Conservation (phyloP, 768 basidiomycete genomes). For the Lentinula aciculospora region DNA sequence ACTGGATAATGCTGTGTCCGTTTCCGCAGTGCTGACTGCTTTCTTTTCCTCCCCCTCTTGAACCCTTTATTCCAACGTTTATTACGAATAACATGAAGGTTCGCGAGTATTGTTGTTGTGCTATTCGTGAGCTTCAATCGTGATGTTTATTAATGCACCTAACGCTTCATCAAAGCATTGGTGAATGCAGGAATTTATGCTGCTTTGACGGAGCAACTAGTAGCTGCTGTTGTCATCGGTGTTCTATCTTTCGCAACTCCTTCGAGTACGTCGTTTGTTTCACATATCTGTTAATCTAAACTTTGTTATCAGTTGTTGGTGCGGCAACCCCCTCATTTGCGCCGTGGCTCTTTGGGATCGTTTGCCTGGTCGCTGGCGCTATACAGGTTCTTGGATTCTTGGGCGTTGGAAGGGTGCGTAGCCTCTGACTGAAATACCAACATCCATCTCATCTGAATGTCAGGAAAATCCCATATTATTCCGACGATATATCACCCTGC, state of each 20-base stretch:
- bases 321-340: conserved; percentile 78
- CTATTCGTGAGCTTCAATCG: conserved; percentile 44
- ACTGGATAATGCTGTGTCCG: neutral
- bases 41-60: conserved; percentile 12
- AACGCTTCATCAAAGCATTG: conserved; percentile 30
- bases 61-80: neutral
- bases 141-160: neutral
- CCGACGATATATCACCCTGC: conserved; percentile 64
- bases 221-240: conserved; percentile 59
- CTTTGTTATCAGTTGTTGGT: conserved; percentile 62
- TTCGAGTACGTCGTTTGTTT: conserved; percentile 46
- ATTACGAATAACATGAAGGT: conserved; percentile 47
- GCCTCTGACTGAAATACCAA: neutral
- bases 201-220: conserved; percentile 71
- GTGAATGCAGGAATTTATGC: conserved; percentile 88
- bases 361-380: conserved; percentile 72
- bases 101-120: conserved; percentile 90
- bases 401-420: conserved; percentile 68
- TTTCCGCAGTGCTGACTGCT: conserved; percentile 6
- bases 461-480: conserved; percentile 67
- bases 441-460: neutral
- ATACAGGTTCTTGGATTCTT: conserved; percentile 82
- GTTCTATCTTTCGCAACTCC: conserved; percentile 75
- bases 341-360: conserved; percentile 62
- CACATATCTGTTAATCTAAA: neutral